These are phyloP conservation scores for Colletotrichum sidae DNA, from an alignment of 2,329 filamentous ascomycete species.

Conservation along the genomic window DNA sequence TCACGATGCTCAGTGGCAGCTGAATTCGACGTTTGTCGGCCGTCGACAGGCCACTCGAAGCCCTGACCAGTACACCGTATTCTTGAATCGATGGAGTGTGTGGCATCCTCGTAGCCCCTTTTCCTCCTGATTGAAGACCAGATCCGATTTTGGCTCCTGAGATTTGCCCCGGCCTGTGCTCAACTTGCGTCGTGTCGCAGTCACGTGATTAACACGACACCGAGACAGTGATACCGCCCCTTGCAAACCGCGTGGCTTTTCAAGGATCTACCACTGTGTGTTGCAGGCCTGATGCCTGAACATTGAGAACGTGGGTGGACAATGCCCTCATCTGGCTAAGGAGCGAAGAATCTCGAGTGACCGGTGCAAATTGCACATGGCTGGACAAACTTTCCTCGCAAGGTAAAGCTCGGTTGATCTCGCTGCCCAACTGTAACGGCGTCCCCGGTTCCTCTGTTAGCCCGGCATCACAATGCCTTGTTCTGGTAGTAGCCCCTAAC, in stretches of 20 bases:
- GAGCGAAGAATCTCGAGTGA: constrained; percentile 24
- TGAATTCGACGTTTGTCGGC: neutral
- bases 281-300: constrained; percentile 19
- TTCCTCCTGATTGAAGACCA: too few relatives aligned
- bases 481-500: constrained; percentile 22
- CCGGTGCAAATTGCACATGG: constrained; percentile 33
- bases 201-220: constrained; percentile 36
- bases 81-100: too few relatives aligned
- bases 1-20: too few relatives aligned
- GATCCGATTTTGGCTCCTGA: too few relatives aligned
- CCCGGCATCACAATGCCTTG: constrained; percentile 22
- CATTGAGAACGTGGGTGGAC: constrained; percentile 15
- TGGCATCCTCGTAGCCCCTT: too few relatives aligned
- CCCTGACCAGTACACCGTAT: too few relatives aligned
- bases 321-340: constrained; percentile 12
- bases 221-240: constrained; percentile 32
- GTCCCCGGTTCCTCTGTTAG: constrained; percentile 16
- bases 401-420: constrained; percentile 34
- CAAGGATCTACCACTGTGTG: constrained; percentile 31
- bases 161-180: too few relatives aligned
- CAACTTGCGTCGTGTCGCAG: too few relatives aligned
- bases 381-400: constrained; percentile 32
- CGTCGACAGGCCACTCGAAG: too few relatives aligned
- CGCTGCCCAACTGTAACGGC: constrained; percentile 35
- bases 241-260: constrained; percentile 27